Percentiles rank a stretch among this genome's conserved stretches.
phyloP scores from a whole-genome alignment of 257 asterid species.

The Leptodermis oblonga region DNA sequence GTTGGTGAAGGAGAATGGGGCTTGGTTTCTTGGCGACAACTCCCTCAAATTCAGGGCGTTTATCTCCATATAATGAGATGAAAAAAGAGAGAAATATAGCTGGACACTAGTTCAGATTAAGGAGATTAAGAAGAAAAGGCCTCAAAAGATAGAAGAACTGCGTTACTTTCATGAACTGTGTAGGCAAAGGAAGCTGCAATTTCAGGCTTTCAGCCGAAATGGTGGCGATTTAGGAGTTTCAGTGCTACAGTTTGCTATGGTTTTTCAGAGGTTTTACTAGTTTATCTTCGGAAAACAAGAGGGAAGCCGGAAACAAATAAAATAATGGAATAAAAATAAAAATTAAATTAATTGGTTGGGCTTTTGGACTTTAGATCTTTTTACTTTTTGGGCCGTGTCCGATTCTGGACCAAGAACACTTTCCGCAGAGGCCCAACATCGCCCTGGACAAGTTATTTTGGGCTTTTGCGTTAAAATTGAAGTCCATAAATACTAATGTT shows the following conservation, averaged over 20 bases:
- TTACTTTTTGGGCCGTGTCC: no score
- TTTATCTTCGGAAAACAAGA: no score
- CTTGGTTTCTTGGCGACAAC: not conserved
- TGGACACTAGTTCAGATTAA: no score
- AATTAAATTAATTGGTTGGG: no score
- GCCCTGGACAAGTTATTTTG: no score
- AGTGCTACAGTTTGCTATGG: not conserved
- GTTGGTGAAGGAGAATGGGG: not conserved
- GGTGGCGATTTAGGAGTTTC: not conserved
- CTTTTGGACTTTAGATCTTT: no score
- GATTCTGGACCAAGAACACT: no score
- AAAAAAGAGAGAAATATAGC: not conserved
- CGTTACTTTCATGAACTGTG: not conserved
- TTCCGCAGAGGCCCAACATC: no score
- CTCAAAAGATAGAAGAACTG: not conserved
- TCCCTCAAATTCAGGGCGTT: constrained; percentile 2
- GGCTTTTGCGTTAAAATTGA: no score
- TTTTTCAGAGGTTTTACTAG: not conserved
- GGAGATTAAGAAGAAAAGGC: not conserved
- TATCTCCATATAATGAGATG: not conserved
- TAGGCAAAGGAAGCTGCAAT: not conserved
- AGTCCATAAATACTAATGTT: no score
- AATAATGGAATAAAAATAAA: no score
- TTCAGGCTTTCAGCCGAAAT: not conserved
- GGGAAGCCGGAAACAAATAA: no score